Evolutionary conservation across 371 early-diverging fungal genomes (phyloP).

Genomic region (Saksenaea vasiformis): DNA sequence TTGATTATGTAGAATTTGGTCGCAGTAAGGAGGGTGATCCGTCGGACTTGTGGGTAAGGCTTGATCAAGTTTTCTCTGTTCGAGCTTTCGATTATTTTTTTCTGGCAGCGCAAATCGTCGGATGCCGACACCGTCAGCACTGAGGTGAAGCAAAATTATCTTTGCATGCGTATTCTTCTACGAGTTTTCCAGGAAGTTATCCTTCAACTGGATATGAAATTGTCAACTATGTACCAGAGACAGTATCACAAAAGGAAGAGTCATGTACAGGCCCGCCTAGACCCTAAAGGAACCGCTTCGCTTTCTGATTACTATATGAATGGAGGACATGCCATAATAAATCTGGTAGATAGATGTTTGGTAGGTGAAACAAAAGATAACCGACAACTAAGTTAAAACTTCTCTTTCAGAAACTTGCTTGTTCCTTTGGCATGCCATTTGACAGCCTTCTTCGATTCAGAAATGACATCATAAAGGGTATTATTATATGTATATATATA

Average conservation of each 20-base stretch:
- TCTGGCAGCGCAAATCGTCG: neutral
- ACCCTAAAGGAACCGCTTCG: neutral
- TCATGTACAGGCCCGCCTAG: neutral
- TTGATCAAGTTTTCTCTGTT: too few species aligned
- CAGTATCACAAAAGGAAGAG: slow-evolving; percentile 8
- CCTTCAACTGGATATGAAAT: slow-evolving; percentile 12
- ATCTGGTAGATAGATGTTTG: slow-evolving; percentile 4
- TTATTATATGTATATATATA: neutral
- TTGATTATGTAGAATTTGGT: slow-evolving; percentile 11
- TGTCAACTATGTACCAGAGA: slow-evolving; percentile 7
- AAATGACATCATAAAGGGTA: neutral
- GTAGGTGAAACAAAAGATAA: slow-evolving; percentile 8
- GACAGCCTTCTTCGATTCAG: slow-evolving; percentile 6
- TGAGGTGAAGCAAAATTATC: slow-evolving; percentile 11
- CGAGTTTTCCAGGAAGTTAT: slow-evolving; percentile 11
- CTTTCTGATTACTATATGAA: neutral
- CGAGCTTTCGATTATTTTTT: neutral
- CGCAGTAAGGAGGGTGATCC: neutral
- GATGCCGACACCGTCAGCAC: slow-evolving; percentile 4
- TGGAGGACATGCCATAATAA: neutral
- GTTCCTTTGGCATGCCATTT: slow-evolving; percentile 8
- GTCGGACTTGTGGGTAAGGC: neutral
- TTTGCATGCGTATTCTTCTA: slow-evolving; percentile 5
- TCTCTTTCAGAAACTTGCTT: neutral
- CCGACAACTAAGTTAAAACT: neutral